Base-by-base conservation (phyloP, 2,329 filamentous ascomycete species). In the Venturiaceae sp. region DNA sequence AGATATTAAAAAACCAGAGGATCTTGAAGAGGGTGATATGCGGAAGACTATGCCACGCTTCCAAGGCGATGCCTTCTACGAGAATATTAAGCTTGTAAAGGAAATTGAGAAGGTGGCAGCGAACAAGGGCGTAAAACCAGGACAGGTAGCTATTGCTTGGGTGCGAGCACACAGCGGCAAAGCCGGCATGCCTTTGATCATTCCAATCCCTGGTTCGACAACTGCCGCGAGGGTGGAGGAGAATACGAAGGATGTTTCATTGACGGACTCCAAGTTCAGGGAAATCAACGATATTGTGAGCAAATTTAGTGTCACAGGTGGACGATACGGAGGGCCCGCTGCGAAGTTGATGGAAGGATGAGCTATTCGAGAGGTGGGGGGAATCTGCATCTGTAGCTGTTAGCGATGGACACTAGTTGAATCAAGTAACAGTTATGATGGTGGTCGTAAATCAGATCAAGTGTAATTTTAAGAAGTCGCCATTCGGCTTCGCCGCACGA, bases 141-240 rank as follows among this genome's bases (percentile, higher is more conserved):
- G 55, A 4, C 64, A 65, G 60, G 34, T 66, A 14, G 53, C 63
- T 13, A 60, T 74, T n/a, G 70, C 70, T 6, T 74, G 72, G 71
- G 53, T 73, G 41, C 28, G 72, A 60, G 65, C 65, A 6, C 71
- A 75, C 57, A 69, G 75, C 55, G 44, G 44, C 44, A 50, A n/a
- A 50, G 21, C 21, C 21, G 44, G 44, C 26, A 14, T 50, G 14
- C 44, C 44, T n/a, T 30, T 50, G 44, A 69, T 65, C 70, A 76
- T 79, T 60, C 66, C 75, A 0, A 78, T 78, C 53, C 75, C 77
- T 21, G 64, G 64, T 3, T 64, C 63, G 11, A 64, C 63, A 19
- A 66, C 65, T 55, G 21, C 61, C 2, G 39, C 47, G 11, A 47
- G 64, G 6, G 41, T 66, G 39, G 62, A 66, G 37, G 62, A 66